phyloP scores from a whole-genome alignment of 805 yeast species.

The Tanozyma kutaoensis region DNA sequence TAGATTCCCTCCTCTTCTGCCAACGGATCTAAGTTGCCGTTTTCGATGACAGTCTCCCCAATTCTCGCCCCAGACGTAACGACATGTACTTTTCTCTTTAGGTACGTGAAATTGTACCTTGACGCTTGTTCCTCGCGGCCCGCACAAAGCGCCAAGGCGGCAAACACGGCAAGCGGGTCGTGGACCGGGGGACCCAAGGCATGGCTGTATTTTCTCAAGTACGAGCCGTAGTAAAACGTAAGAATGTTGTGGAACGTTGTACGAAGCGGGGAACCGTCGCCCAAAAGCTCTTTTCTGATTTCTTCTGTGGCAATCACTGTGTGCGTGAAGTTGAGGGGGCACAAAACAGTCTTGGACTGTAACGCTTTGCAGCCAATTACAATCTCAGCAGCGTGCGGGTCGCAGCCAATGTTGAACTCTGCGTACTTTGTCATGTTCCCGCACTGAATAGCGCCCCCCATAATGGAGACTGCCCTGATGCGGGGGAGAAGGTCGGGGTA shows the following conservation, averaged over 20 bases:
- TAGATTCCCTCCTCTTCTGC: slow-evolving; percentile 1
- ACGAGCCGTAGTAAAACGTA: too few species aligned
- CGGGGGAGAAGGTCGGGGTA: slow-evolving; percentile 41
- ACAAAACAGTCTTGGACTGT: slow-evolving; percentile 35
- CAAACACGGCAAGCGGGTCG: too few species aligned
- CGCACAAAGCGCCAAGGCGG: too few species aligned
- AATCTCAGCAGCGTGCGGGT: slow-evolving; percentile 59
- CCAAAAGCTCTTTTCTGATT: too few species aligned
- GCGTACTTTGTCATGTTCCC: slow-evolving; percentile 42
- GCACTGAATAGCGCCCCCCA: slow-evolving; percentile 60
- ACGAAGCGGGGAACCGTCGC: too few species aligned
- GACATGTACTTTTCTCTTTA: slow-evolving; percentile 13
- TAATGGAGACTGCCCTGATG: slow-evolving; percentile 44
- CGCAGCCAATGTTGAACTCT: slow-evolving; percentile 67
- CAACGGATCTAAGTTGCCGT: slow-evolving; percentile 1
- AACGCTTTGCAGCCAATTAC: slow-evolving; percentile 37
- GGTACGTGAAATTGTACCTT: slow-evolving; percentile 13
- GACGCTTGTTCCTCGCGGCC: too few species aligned
- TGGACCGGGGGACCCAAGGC: too few species aligned
- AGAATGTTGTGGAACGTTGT: too few species aligned
- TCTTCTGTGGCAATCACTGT: slow-evolving; percentile 35
- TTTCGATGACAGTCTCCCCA: slow-evolving; percentile 14
- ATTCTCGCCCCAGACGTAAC: slow-evolving; percentile 13
- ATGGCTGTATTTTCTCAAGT: too few species aligned
- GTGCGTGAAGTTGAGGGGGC: slow-evolving; percentile 63